Conservation (phyloP, 2,329 filamentous ascomycete species). For the Fusarium sublunatum region DNA sequence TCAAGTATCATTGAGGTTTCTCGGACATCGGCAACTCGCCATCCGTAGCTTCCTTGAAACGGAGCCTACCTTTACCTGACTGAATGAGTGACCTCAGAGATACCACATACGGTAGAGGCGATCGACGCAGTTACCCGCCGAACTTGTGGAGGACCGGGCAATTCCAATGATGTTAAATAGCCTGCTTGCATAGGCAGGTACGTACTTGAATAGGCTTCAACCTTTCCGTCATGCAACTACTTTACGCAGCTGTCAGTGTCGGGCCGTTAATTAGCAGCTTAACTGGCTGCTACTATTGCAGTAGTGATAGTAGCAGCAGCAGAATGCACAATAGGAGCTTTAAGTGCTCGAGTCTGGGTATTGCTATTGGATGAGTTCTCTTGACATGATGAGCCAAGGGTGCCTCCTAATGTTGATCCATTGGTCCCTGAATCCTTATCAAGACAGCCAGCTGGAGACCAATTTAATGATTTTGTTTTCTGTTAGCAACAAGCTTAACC, state of each 20-base stretch:
- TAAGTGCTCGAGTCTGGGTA: constrained; percentile 27
- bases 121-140: constrained; percentile 37
- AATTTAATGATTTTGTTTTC: constrained; percentile 17
- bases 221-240: too few relatives aligned
- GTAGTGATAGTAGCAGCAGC: constrained; percentile 3
- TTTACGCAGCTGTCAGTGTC: constrained; percentile 2
- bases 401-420: constrained; percentile 14
- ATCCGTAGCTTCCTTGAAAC: constrained; percentile 9
- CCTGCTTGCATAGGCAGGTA: neutral
- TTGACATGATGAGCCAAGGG: constrained; percentile 14
- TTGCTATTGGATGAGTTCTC: constrained; percentile 36
- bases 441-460: constrained; percentile 12
- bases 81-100: constrained; percentile 7
- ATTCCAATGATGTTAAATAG: too few relatives aligned
- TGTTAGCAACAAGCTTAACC: constrained; percentile 2
- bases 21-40: constrained; percentile 28
- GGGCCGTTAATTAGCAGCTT: constrained; percentile 9
- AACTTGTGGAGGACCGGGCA: constrained; percentile 32
- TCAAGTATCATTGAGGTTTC: constrained; percentile 19
- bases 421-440: constrained; percentile 31
- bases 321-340: neutral
- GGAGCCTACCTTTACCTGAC: neutral
- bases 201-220: neutral
- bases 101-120: constrained; percentile 7
- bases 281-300: constrained; percentile 20